Evolutionary conservation across 2,329 filamentous ascomycete genomes (phyloP).

Genomic region (Chrysosporium keratinophilum): DNA sequence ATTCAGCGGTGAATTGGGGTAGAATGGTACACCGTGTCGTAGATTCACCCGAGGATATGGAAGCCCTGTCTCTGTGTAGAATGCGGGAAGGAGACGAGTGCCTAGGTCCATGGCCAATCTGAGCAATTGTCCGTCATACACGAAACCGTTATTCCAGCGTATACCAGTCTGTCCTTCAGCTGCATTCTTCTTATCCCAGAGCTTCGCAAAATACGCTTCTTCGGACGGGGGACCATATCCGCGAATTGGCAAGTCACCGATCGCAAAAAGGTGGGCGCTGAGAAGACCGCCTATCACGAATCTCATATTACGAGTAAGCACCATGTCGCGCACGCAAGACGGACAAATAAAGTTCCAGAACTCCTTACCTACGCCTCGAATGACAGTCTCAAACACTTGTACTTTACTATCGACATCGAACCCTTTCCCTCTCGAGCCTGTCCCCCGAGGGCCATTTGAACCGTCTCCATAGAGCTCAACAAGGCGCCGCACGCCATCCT

Average conservation of each 20-base stretch:
- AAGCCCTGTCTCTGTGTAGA: constrained; percentile 80
- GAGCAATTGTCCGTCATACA: constrained; percentile 81
- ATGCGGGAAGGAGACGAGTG: constrained; percentile 75
- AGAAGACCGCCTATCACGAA: constrained; percentile 62
- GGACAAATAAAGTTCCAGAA: background rate
- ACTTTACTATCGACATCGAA: constrained; percentile 98
- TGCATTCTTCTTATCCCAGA: constrained; percentile 30
- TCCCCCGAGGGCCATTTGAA: constrained; percentile 54
- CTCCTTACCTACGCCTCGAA: constrained; percentile 54
- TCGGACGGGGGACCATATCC: constrained; percentile 53
- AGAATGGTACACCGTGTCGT: constrained; percentile 82
- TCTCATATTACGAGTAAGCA: background rate
- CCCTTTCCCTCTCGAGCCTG: constrained; percentile 62
- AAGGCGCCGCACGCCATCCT: constrained; percentile 64
- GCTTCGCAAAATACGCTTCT: constrained; percentile 31
- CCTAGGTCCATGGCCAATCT: constrained; percentile 81
- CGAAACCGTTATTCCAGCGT: constrained; percentile 63
- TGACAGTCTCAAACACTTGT: constrained; percentile 96
- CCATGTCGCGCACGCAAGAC: background rate
- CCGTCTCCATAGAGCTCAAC: constrained; percentile 83
- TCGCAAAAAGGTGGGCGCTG: constrained; percentile 86
- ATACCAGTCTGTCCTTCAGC: constrained; percentile 38
- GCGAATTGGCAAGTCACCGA: constrained; percentile 76
- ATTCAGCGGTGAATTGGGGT: constrained; percentile 73
- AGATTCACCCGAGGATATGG: constrained; percentile 93